Evolutionary conservation across 2,329 filamentous ascomycete genomes (phyloP).

Genomic region (Arthrobotrys entomopaga): DNA sequence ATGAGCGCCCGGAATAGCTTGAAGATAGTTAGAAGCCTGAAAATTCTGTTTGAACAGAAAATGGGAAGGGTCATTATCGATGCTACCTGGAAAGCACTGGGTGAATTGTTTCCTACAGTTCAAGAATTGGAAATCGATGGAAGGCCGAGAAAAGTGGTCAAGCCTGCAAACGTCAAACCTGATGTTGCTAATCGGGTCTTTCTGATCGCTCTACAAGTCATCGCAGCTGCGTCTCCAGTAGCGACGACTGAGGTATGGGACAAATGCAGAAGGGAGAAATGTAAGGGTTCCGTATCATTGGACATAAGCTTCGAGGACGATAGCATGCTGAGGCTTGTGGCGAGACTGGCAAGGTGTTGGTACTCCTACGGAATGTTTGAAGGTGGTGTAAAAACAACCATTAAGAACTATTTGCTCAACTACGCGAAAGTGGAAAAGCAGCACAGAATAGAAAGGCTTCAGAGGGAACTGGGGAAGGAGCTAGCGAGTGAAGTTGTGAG

Average conservation of each 20-base stretch:
- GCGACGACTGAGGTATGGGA: constrained; percentile 56
- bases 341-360: constrained; percentile 55
- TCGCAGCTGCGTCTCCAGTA: constrained; percentile 54
- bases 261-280: constrained; percentile 52
- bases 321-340: constrained; percentile 56
- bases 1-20: constrained; percentile 69
- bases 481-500: constrained; percentile 70
- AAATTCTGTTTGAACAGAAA: constrained; percentile 62
- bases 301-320: constrained; percentile 62
- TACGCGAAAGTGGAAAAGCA: constrained; percentile 54
- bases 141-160: constrained; percentile 57
- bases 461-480: constrained; percentile 59
- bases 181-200: constrained; percentile 57
- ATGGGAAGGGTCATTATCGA: constrained; percentile 68
- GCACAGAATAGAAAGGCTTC: constrained; percentile 45
- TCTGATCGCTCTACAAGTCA: constrained; percentile 57
- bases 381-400: constrained; percentile 19
- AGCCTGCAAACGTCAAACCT: constrained; percentile 40
- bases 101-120: constrained; percentile 66
- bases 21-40: constrained; percentile 19
- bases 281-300: constrained; percentile 56
- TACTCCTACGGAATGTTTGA: constrained; percentile 53
- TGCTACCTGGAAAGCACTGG: constrained; percentile 73
- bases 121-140: constrained; percentile 23
- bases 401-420: constrained; percentile 55